Evolutionary conservation across 371 early-diverging fungal genomes (phyloP).

Genomic region (Syncephalastrum contaminatum): DNA sequence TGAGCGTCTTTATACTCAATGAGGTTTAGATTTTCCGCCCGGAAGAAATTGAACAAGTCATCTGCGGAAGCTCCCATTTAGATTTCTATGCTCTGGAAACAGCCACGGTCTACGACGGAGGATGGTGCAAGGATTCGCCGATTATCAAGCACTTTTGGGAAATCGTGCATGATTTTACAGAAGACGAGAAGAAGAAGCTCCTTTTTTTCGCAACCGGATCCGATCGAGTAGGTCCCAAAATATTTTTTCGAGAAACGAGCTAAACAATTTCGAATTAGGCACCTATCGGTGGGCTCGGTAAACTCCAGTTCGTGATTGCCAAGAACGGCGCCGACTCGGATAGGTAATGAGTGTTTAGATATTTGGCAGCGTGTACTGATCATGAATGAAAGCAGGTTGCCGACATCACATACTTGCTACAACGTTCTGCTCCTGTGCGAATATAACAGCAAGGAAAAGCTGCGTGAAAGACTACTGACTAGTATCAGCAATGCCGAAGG

Average conservation of each 20-base stretch:
- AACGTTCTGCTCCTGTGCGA: conserved; percentile 92
- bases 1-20: neutral
- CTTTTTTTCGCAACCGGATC: conserved; percentile 97
- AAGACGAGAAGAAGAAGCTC: conserved; percentile 87
- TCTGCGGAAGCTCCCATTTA: conserved; percentile 91
- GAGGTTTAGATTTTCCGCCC: conserved; percentile 77
- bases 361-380: neutral
- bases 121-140: conserved; percentile 63
- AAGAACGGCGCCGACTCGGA: conserved; percentile 96
- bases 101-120: conserved; percentile 89
- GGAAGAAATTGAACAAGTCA: conserved; percentile 93
- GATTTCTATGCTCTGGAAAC: conserved; percentile 84
- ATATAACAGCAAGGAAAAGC: conserved; percentile 75
- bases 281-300: conserved; percentile 91
- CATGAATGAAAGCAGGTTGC: conserved; percentile 32
- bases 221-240: conserved; percentile 71
- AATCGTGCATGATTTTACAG: conserved; percentile 79
- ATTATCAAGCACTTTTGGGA: conserved; percentile 92
- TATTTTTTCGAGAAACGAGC: too few species aligned
- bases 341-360: conserved; percentile 19
- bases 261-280: conserved; percentile 86
- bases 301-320: conserved; percentile 93
- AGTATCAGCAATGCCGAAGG: conserved; percentile 90
- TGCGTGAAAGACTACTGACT: conserved; percentile 73
- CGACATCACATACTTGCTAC: conserved; percentile 89